Evolutionary conservation across 2,329 filamentous ascomycete genomes (phyloP).

Genomic region (Monilinia fructicola): DNA sequence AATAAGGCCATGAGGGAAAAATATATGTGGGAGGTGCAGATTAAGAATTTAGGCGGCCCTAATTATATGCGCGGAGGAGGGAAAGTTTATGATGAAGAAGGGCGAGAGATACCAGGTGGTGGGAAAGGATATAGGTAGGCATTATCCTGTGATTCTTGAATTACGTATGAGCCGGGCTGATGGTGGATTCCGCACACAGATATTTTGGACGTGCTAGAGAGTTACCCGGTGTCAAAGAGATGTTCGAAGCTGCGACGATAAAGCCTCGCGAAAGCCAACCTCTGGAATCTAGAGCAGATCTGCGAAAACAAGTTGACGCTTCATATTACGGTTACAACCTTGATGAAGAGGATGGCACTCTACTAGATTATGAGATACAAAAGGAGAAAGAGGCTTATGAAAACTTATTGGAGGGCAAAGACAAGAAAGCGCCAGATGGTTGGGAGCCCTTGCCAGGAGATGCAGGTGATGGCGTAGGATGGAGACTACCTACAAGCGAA

Average conservation of each 20-base stretch:
- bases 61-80: constrained; percentile 68
- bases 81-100: constrained; percentile 54
- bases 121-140: constrained; percentile 94
- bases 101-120: constrained; percentile 59
- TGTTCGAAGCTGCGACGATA: constrained; percentile 77
- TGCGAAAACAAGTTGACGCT: constrained; percentile 79
- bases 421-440: constrained; percentile 60
- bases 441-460: constrained; percentile 91
- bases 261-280: constrained; percentile 60
- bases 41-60: constrained; percentile 90
- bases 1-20: constrained; percentile 99
- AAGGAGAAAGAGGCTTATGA: constrained; percentile 83
- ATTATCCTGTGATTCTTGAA: constrained; percentile 25
- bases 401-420: constrained; percentile 58
- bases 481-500: constrained; percentile 81
- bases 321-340: constrained; percentile 94
- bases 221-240: constrained; percentile 90
- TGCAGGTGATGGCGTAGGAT: constrained; percentile 74
- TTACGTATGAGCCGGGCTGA: constrained; percentile 19
- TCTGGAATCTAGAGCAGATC: constrained; percentile 64
- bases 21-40: constrained; percentile 98
- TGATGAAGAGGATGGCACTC: constrained; percentile 81
- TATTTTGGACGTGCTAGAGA: constrained; percentile 92
- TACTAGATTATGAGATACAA: constrained; percentile 76
- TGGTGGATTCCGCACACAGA: constrained; percentile 55